Percentiles rank a stretch among this genome's conserved stretches.
These are phyloP conservation scores for Cryptosporidium parvum DNA, from an alignment of 169 alveolate species.

Conservation along the genomic window DNA sequence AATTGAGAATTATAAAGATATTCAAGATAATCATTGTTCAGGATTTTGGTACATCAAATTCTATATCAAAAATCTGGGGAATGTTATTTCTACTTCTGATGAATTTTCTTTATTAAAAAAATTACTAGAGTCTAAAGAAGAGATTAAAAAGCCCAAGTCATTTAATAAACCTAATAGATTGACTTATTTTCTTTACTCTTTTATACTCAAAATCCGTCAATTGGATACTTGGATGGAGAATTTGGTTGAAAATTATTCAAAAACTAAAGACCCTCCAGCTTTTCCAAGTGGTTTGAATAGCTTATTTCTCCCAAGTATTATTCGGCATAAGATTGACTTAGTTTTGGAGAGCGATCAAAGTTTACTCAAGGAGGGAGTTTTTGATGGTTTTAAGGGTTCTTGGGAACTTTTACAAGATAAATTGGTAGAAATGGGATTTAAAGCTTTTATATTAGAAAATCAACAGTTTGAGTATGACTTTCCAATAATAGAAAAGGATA, in stretches of 20 bases:
- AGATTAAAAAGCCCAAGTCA: neutral
- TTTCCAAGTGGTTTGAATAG: neutral
- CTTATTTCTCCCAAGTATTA: conserved; percentile 18
- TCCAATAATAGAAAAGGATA: neutral
- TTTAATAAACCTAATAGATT: neutral
- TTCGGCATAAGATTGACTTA: neutral
- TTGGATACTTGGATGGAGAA: conserved; percentile 22
- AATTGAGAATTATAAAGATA: neutral
- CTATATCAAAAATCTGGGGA: neutral
- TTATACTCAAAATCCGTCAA: neutral
- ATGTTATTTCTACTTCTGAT: neutral
- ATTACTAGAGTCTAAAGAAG: conserved; percentile 7
- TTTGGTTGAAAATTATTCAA: neutral
- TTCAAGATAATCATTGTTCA: neutral
- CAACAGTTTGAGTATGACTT: neutral
- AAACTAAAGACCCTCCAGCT: neutral
- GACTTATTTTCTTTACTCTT: neutral
- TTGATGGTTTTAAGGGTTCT: conserved; percentile 19
- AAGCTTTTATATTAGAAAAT: neutral
- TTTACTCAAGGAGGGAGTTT: conserved; percentile 1
- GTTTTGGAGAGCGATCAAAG: neutral
- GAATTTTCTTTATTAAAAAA: neutral
- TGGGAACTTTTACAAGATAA: conserved; percentile 5
- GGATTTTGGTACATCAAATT: conserved; percentile 32
- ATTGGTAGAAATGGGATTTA: conserved; percentile 28